These are phyloP conservation scores for Candida sithepensis DNA, from an alignment of 805 yeast genomes.

Conservation along the genomic window DNA sequence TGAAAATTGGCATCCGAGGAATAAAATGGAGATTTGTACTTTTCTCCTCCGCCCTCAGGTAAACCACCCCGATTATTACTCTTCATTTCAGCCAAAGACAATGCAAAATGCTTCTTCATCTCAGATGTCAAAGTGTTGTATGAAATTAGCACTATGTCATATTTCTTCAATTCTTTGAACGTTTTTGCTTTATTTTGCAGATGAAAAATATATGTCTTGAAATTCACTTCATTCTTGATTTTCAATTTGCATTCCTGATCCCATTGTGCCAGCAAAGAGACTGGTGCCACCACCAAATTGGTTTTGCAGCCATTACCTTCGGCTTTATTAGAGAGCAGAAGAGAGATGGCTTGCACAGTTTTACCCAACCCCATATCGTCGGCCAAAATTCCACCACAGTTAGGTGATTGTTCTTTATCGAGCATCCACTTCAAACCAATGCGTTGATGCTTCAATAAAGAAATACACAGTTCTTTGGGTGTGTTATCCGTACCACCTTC, in stretches of 20 bases:
- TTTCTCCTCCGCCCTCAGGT: conserved; percentile 38
- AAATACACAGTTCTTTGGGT: conserved; percentile 58
- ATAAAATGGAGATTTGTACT: conserved; percentile 65
- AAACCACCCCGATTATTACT: conserved; percentile 25
- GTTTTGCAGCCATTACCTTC: conserved; percentile 38
- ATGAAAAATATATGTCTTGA: conserved; percentile 62
- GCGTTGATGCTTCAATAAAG: conserved; percentile 61
- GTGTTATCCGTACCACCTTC: conserved; percentile 54
- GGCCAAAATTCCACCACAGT: conserved; percentile 68
- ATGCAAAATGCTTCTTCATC: conserved; percentile 57
- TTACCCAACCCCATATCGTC: conserved; percentile 86
- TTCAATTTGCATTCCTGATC: conserved; percentile 67
- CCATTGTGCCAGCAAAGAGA: conserved; percentile 86
- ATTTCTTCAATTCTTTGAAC: conserved; percentile 46
- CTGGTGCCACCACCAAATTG: conserved; percentile 85
- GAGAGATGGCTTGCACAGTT: conserved; percentile 64
- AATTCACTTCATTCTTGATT: no score
- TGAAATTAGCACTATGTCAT: conserved; percentile 76
- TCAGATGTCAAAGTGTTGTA: conserved; percentile 79
- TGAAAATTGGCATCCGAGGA: conserved; percentile 46
- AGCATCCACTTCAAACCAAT: conserved; percentile 81
- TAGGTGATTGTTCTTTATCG: conserved; percentile 57
- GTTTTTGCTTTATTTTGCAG: conserved; percentile 36
- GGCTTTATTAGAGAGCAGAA: conserved; percentile 47
- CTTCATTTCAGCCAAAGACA: conserved; percentile 33